Conservation (phyloP, 768 basidiomycete genomes). For the Floccularia luteovirens region DNA sequence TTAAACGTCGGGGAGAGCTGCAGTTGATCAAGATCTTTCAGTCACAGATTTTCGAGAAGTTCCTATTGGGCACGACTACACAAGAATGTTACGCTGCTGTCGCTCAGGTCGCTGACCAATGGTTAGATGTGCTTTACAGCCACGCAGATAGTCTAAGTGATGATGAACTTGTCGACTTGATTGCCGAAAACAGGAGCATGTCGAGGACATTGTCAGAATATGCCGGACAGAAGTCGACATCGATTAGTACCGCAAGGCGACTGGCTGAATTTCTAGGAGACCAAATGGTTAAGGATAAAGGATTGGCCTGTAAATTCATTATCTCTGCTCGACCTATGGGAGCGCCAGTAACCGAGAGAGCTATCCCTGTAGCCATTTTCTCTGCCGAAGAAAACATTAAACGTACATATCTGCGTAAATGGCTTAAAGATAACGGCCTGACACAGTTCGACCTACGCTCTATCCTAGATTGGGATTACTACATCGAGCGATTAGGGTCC, state of each 20-base stretch:
- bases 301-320: constrained; percentile 97
- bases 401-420: constrained; percentile 84
- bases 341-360: constrained; percentile 94
- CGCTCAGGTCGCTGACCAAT: constrained; percentile 89
- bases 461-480: constrained; percentile 97
- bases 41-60: constrained; percentile 96
- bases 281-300: constrained; percentile 99
- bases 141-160: constrained; percentile 80
- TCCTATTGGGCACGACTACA: constrained; percentile 86
- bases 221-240: constrained; percentile 94
- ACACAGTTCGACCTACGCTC: constrained; percentile 85
- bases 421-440: constrained; percentile 91
- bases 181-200: constrained; percentile 98
- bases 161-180: constrained; percentile 93
- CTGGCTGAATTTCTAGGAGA: constrained; percentile 96
- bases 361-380: constrained; percentile 96
- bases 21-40: constrained; percentile 99
- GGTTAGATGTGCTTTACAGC: constrained; percentile 93
- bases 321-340: constrained; percentile 91
- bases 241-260: constrained; percentile 92
- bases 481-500: constrained; percentile 94
- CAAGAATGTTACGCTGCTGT: constrained; percentile 96
- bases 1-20: constrained; percentile 94
- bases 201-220: constrained; percentile 95
- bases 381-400: constrained; percentile 92